phyloP scores from a whole-genome alignment of 331 rosid species.

The Ulmus americana region DNA sequence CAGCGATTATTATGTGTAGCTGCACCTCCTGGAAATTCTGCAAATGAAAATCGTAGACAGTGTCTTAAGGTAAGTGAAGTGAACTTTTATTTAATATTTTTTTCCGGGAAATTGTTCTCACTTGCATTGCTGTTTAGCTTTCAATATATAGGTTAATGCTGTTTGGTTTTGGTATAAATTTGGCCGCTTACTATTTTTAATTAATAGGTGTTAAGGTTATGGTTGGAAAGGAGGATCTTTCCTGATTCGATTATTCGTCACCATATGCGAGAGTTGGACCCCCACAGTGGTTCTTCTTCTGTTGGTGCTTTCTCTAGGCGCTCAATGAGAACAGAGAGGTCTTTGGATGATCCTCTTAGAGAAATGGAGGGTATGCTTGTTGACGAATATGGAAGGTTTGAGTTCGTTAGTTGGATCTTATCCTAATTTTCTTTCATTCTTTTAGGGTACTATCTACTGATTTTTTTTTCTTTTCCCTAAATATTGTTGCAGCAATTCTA shows the following conservation, averaged over 20 bases:
- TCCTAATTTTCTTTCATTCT: not conserved
- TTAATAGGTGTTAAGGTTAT: constrained; percentile 71
- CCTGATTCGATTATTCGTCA: constrained; percentile 61
- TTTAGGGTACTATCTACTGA: constrained; percentile 15
- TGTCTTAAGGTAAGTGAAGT: constrained; percentile 78
- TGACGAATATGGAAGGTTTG: constrained; percentile 99
- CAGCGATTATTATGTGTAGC: constrained; percentile 79
- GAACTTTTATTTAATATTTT: not conserved
- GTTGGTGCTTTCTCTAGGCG: constrained; percentile 63
- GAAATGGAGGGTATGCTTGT: constrained; percentile 99
- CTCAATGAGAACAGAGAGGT: constrained; percentile 71
- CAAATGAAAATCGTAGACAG: constrained; percentile 79
- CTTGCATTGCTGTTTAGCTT: constrained; percentile 6
- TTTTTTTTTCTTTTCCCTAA: constrained; percentile 6
- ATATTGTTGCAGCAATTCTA: constrained; percentile 66
- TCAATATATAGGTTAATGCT: not conserved
- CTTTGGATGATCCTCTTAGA: constrained; percentile 88
- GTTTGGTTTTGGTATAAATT: constrained; percentile 5
- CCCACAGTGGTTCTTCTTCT: constrained; percentile 43
- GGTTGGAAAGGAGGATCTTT: constrained; percentile 76
- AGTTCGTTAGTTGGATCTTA: constrained; percentile 12
- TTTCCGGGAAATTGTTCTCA: not conserved
- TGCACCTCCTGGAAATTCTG: constrained; percentile 76
- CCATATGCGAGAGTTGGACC: constrained; percentile 77
- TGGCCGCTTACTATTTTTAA: constrained; percentile 20